Base-by-base conservation (phyloP, 768 basidiomycete genomes). In the Auriscalpium microsporum region DNA sequence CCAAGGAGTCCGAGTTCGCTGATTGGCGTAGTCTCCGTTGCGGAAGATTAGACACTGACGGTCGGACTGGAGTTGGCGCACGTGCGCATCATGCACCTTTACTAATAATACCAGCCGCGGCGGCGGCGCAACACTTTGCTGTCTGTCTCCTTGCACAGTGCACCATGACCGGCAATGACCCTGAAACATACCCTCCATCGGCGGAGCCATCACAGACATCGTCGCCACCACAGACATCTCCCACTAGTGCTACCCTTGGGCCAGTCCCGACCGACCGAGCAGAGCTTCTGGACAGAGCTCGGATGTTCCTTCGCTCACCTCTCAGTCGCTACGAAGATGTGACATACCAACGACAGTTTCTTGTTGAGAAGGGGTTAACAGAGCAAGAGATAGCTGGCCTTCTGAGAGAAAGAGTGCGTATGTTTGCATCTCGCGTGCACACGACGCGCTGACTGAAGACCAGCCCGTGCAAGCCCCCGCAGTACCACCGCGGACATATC, bases 401-500 rank as follows among this genome's bases (percentile, higher is more conserved):
- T 17, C 65, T 90, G 46, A 75, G 71, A 45, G 80, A 83, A 59
- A 52, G 75, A 62, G 87, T 88, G 61, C 46, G 78, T 67, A 10
- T 16, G 37, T 23, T 55, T 11, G 37, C 45, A n/a, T 44, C 33
- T 42, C 36, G 21, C 13, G 21, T 36, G 42, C 14, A 40, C 73
- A 66, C 71, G 16, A 33, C 16, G 35, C 28, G 16, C 35, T 50
- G 54, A 21, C n/a, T 35, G 11, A 16, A 28, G 28, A 11, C 6
- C 16, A 66, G 62, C 67, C 66, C 14, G 55, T 55, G 14, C 64
- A 72, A 63, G 62, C 67, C 10, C 86, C 84, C 9, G 55, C 67
- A 6, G 68, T 90, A 37, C 87, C 87, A 17, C 86, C 87, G 0
- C 78, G 86, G 60, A 82, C 83, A 48, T 90, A 90, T 62, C 87